A percentile compares a stretch with the other conserved stretches of the same genome.
Evolutionary conservation across 345 rosid genomes (phyloP).

Genomic region (Reutealis trisperma): DNA sequence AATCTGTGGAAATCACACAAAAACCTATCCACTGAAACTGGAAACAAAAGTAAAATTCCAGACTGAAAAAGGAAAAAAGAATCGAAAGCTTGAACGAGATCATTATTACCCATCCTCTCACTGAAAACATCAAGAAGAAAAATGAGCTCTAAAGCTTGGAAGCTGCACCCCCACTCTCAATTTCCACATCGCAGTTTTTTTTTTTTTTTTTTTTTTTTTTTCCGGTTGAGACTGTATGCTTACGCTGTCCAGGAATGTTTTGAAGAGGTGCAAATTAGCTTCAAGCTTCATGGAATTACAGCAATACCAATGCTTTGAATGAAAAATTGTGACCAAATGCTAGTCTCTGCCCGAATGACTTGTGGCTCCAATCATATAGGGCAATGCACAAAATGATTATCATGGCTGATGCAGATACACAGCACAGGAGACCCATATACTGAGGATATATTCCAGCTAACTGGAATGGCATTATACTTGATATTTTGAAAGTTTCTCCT

Average conservation of each 20-base stretch:
- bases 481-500: slow-evolving; percentile 84
- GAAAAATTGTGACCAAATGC: slow-evolving; percentile 24
- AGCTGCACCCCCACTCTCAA: slow-evolving; percentile 27
- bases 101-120: background rate
- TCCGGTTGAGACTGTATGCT: slow-evolving; percentile 10
- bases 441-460: slow-evolving; percentile 11
- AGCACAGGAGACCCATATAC: slow-evolving; percentile 18
- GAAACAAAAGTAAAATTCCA: background rate
- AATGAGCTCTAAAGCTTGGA: slow-evolving; percentile 24
- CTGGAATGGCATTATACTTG: slow-evolving; percentile 45
- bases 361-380: slow-evolving; percentile 22
- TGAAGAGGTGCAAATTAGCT: slow-evolving; percentile 20
- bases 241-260: background rate
- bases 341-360: slow-evolving; percentile 22
- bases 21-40: slow-evolving; percentile 13
- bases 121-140: background rate
- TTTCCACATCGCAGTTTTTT: slow-evolving; percentile 17
- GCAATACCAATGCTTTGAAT: slow-evolving; percentile 23
- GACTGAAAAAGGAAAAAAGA: background rate
- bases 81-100: slow-evolving; percentile 8
- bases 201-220: background rate
- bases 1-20: slow-evolving; percentile 17
- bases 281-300: slow-evolving; percentile 26
- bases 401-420: slow-evolving; percentile 16
- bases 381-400: slow-evolving; percentile 23